Base-by-base conservation (phyloP, 129 eudicot species). In the Logfia minima region DNA sequence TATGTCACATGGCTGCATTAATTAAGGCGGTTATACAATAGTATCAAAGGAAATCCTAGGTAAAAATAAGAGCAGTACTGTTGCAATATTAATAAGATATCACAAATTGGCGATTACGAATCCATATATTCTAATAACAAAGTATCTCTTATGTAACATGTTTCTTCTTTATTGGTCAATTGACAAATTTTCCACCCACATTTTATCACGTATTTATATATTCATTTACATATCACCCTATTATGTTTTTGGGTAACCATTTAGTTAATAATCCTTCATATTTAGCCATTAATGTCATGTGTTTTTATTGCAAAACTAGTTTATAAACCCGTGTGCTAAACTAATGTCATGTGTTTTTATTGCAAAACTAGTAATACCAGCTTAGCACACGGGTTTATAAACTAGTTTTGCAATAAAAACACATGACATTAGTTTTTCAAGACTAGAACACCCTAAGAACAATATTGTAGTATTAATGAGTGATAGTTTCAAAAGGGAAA, bases 1-100 rank as follows among this genome's bases (percentile, higher is more conserved):
- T n/a, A 56, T 58, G 37, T 51, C 72, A 75, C 19, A 65, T 18
- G 51, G 8, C 72, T 13, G 52, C 28, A 31, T 75, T 75, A 75
- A 43, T 62, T 39, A 73, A 56, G 29, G 34, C 10, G 37, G 8
- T 6, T 72, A 53, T 13, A 32, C 34, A 22, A 34, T 31, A 58
- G 68, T 72, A 32, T 19, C 32, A 58, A 72, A 72, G 19, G 28
- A 45, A 13, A 70, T 70, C 21, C 10, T 37, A 71, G 32, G 77
- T 32, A 34, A 71, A 71, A 52, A 71, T 52, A 48, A 26, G 53
- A 72, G 6, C 52, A 10, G n/a, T 72, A 31, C 26, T 51, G 51
- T 53, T 43, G 59, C 28, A 21, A 31, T 56, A 32, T 9, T 19
- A 55, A 21, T 53, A 72, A 13, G 48, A 21, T 32, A 72, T 72